phyloP scores from a whole-genome alignment of 139 green algal genomes.

The Deuterostichococcus epilithicus region DNA sequence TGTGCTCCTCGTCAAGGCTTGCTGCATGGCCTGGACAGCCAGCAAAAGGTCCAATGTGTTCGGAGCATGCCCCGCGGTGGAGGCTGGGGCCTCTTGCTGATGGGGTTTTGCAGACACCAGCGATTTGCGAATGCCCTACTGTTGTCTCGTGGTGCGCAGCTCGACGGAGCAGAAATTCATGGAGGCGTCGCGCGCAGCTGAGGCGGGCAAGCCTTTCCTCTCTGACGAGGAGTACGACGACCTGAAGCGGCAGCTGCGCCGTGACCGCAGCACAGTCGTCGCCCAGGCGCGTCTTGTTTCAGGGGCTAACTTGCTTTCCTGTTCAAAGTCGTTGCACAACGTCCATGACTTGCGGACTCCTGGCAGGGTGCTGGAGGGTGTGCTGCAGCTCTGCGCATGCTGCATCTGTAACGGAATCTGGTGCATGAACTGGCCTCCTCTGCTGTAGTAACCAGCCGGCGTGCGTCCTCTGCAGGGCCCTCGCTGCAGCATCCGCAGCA shows the following conservation, averaged over 20 bases:
- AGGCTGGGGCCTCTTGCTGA: too few species aligned
- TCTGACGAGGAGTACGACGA: constrained; percentile 79
- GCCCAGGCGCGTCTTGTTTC: constrained; percentile 26
- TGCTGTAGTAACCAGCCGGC: background rate
- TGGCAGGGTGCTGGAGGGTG: background rate
- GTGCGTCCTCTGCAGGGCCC: constrained; percentile 52
- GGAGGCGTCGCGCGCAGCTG: constrained; percentile 68
- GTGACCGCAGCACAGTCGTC: constrained; percentile 46
- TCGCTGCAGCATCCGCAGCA: constrained; percentile 70
- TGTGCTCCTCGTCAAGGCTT: too few species aligned
- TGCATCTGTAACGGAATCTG: constrained; percentile 11
- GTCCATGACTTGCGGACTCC: too few species aligned
- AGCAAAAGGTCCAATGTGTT: too few species aligned
- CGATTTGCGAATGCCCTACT: too few species aligned
- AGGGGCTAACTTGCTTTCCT: too few species aligned
- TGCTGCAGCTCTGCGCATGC: background rate
- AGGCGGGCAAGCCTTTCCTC: constrained; percentile 69
- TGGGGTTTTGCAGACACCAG: too few species aligned
- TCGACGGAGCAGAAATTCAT: constrained; percentile 81
- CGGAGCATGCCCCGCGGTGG: too few species aligned
- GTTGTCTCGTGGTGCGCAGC: constrained; percentile 4
- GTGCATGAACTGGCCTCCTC: background rate
- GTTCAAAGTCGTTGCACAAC: too few species aligned
- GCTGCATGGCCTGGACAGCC: too few species aligned
- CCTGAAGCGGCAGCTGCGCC: constrained; percentile 66